Evolutionary conservation across 148 eudicot genomes (phyloP).

Genomic region (Persicaria tinctoria): DNA sequence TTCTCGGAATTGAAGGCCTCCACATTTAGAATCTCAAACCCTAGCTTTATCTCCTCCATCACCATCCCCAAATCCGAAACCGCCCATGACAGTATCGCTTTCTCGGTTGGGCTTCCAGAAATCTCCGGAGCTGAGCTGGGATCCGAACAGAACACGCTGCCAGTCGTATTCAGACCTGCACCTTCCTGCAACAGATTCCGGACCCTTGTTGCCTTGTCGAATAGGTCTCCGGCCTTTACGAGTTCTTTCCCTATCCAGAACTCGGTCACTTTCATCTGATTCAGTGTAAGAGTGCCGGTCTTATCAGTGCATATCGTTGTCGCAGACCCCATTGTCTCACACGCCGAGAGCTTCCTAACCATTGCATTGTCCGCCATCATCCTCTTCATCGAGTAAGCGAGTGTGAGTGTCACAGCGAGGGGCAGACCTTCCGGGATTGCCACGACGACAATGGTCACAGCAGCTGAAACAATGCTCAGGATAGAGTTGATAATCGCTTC

Average conservation of each 20-base stretch:
- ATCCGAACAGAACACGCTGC: conserved; percentile 16
- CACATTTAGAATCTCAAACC: conserved; percentile 22
- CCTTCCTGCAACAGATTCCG: conserved; percentile 15
- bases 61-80: conserved; percentile 23
- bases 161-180: conserved; percentile 24
- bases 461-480: conserved; percentile 22
- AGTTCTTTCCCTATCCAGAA: conserved; percentile 15
- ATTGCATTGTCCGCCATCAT: conserved; percentile 30
- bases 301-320: conserved; percentile 29
- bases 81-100: conserved; percentile 35
- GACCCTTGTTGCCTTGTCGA: conserved; percentile 5
- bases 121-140: conserved; percentile 10
- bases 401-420: conserved; percentile 28
- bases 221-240: background rate
- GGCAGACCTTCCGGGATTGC: conserved; percentile 35
- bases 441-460: conserved; percentile 29
- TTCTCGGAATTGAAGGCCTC: conserved; percentile 37
- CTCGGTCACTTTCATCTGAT: conserved; percentile 26
- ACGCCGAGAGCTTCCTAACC: conserved; percentile 30
- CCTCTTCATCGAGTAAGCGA: conserved; percentile 29
- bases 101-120: conserved; percentile 42
- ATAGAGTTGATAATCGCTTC: conserved; percentile 17
- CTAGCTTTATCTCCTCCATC: conserved; percentile 16
- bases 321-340: conserved; percentile 35
- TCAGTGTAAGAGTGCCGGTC: conserved; percentile 28